A percentile compares a stretch with the other conserved stretches of the same genome.
phyloP scores from a whole-genome alignment of 805 yeast genomes.

The Phaffomyces opuntiae region DNA sequence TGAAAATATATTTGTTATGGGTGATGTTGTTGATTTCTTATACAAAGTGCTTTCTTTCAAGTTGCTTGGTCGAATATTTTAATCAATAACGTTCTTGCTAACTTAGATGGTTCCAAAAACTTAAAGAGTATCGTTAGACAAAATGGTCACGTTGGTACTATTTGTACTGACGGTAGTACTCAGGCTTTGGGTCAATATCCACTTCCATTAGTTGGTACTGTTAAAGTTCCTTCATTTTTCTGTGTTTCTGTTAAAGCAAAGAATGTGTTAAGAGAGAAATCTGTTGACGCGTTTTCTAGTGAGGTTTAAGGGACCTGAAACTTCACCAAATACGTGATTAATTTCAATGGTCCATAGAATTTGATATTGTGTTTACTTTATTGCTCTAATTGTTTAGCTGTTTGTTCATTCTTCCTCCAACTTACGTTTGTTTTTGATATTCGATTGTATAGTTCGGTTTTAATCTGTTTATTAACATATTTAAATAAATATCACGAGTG shows the following conservation, averaged over 20 bases:
- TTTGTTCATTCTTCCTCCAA: no score
- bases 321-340: no score
- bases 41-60: slow-evolving; percentile 16
- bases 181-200: slow-evolving; percentile 23
- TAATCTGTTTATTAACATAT: no score
- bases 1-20: slow-evolving; percentile 26
- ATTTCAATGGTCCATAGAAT: no score
- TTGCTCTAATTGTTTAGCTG: no score
- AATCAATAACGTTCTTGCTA: background rate
- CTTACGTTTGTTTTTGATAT: no score
- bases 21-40: slow-evolving; percentile 24
- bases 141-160: slow-evolving; percentile 1
- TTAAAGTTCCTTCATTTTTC: slow-evolving; percentile 16
- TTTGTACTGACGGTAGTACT: slow-evolving; percentile 21
- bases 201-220: slow-evolving; percentile 18
- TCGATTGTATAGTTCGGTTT: no score
- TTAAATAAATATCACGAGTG: no score
- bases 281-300: background rate
- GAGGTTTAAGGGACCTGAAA: no score
- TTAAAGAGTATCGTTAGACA: background rate
- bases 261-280: slow-evolving; percentile 8
- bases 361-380: no score
- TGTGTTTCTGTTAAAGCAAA: slow-evolving; percentile 15
- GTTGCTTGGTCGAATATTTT: slow-evolving; percentile 6
- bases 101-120: slow-evolving; percentile 8